phyloP scores from a whole-genome alignment of 2,329 filamentous ascomycete species.

The Dactylella cylindrospora region DNA sequence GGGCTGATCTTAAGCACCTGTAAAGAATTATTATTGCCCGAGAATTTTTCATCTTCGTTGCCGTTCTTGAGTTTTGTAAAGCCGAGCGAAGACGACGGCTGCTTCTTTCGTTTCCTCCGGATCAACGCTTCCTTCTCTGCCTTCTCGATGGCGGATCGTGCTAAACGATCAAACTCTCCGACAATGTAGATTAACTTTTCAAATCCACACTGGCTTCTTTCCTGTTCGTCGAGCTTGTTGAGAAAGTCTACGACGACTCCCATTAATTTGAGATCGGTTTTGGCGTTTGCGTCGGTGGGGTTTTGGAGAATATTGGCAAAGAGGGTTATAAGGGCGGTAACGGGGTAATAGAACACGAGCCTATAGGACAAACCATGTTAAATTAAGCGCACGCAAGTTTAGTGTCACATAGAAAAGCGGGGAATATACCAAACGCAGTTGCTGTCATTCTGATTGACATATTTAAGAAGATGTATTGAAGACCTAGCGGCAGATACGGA shows the following conservation, averaged over 20 bases:
- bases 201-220: constrained; percentile 57
- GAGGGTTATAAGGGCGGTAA: constrained; percentile 88
- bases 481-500: constrained; percentile 91
- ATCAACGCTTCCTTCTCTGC: constrained; percentile 79
- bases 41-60: constrained; percentile 14
- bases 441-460: constrained; percentile 92
- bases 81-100: no score
- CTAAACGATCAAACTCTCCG: constrained; percentile 94
- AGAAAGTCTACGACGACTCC: constrained; percentile 89
- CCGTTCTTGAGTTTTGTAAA: constrained; percentile 15
- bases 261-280: constrained; percentile 88
- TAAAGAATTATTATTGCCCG: no score
- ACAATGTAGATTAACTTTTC: constrained; percentile 92
- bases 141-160: constrained; percentile 85
- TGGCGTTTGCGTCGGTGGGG: constrained; percentile 81
- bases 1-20: no score
- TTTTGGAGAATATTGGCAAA: constrained; percentile 98
- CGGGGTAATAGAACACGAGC: constrained; percentile 94
- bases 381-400: constrained; percentile 26
- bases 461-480: constrained; percentile 90
- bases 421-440: constrained; percentile 82
- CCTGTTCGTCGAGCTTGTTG: constrained; percentile 82
- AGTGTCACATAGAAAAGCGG: constrained; percentile 51
- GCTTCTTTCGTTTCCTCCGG: constrained; percentile 79
- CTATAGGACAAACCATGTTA: constrained; percentile 51